Base-by-base conservation (phyloP, 768 basidiomycete genomes). In the Lentinula edodes region DNA sequence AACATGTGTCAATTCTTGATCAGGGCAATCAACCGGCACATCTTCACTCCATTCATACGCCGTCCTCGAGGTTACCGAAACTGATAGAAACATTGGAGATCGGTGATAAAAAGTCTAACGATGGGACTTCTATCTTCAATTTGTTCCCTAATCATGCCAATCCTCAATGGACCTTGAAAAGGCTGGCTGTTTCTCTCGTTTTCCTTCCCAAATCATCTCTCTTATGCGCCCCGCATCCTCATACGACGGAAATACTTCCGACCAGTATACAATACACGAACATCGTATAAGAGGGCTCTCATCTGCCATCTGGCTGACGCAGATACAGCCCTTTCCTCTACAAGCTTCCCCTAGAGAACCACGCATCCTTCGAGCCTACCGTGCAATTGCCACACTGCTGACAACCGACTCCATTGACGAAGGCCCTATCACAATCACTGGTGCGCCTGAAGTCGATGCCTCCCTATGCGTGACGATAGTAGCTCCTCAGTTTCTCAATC, bases 271-370 rank as follows among this genome's bases (percentile, higher is more conserved):
- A 5, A 16, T 20, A 28, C 41, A 36, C 20, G 58, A 59, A 59
- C 45, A 16, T 35, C 58, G 58, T 18, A 59, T 59, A 34, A 59
- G 58, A 34, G 58, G 58, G n/a, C 43, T 59, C n/a, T 59, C 58
- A 1, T 39, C 46, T 28, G 58, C 58, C 16, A 59, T 59, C 6
- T 59, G 58, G 58, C 18, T 48, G 3, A 50, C 58, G 8, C 45
- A 39, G 8, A 51, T 36, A 7, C 58, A 59, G n/a, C 46, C 58
- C 12, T 38, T 34, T 32, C 48, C 58, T 28, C 13, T 46, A 46
- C 16, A 34, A 13, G 9, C 23, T 35, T 12, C 58, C 16, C 58
- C 45, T 2, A 46, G 16, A n/a, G 32, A 35, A 32, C 32, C 58
- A 32, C 45, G 43, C 15, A 20, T 18, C 36, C 38, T 59, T 16